Evolutionary conservation across 2,329 filamentous ascomycete genomes (phyloP).

Genomic region (Xylaria sp.): DNA sequence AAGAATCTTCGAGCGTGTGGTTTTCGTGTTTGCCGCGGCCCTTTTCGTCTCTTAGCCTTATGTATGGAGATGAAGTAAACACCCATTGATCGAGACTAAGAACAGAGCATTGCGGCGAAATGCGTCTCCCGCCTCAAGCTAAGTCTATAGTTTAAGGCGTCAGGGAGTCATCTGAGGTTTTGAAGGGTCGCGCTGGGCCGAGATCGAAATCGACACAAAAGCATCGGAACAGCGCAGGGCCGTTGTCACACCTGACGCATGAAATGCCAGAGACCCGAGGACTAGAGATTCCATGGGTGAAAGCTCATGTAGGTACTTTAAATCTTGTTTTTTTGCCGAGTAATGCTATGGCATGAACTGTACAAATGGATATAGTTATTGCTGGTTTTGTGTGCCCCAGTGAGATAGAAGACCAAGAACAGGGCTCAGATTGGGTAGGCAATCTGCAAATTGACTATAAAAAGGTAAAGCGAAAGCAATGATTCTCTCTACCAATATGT

Average conservation of each 20-base stretch:
- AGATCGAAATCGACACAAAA: background rate
- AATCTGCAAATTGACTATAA: too few species aligned
- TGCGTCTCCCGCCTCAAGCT: background rate
- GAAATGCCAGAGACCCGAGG: too few species aligned
- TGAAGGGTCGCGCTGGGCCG: background rate
- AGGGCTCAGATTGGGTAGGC: too few species aligned
- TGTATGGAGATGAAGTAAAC: background rate
- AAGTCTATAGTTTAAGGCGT: too few species aligned
- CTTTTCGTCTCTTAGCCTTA: too few species aligned
- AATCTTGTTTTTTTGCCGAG: background rate
- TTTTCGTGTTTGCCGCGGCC: background rate
- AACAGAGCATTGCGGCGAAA: background rate
- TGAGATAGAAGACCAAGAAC: background rate
- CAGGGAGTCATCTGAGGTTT: background rate
- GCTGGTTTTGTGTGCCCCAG: too few species aligned
- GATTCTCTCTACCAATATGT: background rate
- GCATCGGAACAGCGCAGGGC: background rate
- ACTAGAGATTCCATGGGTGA: background rate
- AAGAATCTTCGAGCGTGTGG: too few species aligned
- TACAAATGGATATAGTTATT: background rate
- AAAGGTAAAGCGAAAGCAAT: too few species aligned
- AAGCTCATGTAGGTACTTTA: background rate
- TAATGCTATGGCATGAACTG: background rate
- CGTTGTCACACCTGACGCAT: background rate
- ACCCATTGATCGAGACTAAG: background rate